Evolutionary conservation across 495 filamentous ascomycete species (phyloP), one percentile per base, ranked within the genome.

Genomic region (Hypomontagnella monticulosa): DNA sequence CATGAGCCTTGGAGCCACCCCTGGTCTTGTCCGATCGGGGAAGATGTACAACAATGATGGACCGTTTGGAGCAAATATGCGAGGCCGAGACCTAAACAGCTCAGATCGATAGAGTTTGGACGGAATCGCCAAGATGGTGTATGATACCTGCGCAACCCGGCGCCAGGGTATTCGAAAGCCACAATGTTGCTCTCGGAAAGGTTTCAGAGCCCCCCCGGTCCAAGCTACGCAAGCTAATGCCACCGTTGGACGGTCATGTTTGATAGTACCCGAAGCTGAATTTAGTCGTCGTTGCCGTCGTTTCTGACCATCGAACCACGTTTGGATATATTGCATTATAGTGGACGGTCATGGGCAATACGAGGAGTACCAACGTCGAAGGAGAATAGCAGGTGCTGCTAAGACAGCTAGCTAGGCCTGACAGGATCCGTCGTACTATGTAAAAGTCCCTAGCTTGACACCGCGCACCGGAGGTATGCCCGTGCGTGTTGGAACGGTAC

Each of bases 401-500:
- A 63, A 62, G 47, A 52, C 32, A 57, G 27, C 23, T 34, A 57
- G 37, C 61, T 16, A 47, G 52, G 20, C 32, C 44, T 34, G 15
- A 46, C 42, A 42, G 32, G 46, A 67, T 54, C 57, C 43, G 57
- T 50, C 23, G 23, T 27, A 27, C 23, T 27, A 27, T 32, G 56
- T 65, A 61, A 60, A 57, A 49, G 57, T 53, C 51, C 50, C 52
- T 66, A 66, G 52, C 52, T 47, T 47, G 37, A 54, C 57, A 27
- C 41, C 53, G 57, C 23, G 57, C 52, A 63, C 44, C 57, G 60
- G 66, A 63, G 40, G 30, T 10, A 64, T 57, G 63, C 34, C 71
- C 56, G 63, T 73, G 57, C 63, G 46, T 60, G 54, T 59, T 53
- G 63, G 63, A 62, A 60, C 57, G 62, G 58, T 61, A 62, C 57